Evolutionary conservation across 2,329 filamentous ascomycete genomes (phyloP).

Genomic region (Cladosporium sp.): DNA sequence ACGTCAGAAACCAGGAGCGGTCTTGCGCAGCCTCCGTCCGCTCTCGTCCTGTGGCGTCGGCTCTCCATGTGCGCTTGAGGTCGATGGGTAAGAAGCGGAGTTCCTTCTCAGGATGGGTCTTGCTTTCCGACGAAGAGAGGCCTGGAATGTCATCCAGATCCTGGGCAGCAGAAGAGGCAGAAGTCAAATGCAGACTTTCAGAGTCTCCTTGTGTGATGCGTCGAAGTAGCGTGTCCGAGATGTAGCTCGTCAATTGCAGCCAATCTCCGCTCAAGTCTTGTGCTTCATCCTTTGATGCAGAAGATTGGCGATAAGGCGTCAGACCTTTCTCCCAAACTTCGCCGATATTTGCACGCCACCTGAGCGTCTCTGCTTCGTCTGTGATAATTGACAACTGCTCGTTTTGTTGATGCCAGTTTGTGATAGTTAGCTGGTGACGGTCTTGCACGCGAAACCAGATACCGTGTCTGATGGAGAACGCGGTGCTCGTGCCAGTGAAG

Average conservation of each 20-base stretch:
- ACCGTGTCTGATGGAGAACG: conserved; percentile 61
- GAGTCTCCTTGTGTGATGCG: conserved; percentile 51
- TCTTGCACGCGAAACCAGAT: conserved; percentile 52
- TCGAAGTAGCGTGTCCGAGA: conserved; percentile 51
- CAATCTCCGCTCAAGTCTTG: conserved; percentile 54
- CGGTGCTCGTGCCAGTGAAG: conserved; percentile 59
- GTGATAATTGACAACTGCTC: conserved; percentile 49
- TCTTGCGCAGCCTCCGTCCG: conserved; percentile 64
- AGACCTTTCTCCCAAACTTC: conserved; percentile 56
- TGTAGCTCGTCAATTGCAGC: conserved; percentile 50
- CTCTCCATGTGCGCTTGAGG: conserved; percentile 62
- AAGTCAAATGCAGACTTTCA: conserved; percentile 57
- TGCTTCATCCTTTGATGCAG: conserved; percentile 31
- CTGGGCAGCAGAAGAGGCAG: conserved; percentile 56
- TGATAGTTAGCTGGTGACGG: conserved; percentile 51
- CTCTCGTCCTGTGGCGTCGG: conserved; percentile 61
- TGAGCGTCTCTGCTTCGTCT: conserved; percentile 45
- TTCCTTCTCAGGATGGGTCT: conserved; percentile 42
- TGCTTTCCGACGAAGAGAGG: conserved; percentile 39
- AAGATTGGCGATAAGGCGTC: conserved; percentile 49
- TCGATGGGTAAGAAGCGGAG: conserved; percentile 60
- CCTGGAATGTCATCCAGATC: conserved; percentile 63
- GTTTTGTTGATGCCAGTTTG: conserved; percentile 55
- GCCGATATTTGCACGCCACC: conserved; percentile 57
- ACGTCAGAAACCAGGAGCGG: conserved; percentile 60